These are phyloP conservation scores for Rhizophagus prolifer DNA, from an alignment of 192 early-diverging fungal genomes.

Conservation along the genomic window DNA sequence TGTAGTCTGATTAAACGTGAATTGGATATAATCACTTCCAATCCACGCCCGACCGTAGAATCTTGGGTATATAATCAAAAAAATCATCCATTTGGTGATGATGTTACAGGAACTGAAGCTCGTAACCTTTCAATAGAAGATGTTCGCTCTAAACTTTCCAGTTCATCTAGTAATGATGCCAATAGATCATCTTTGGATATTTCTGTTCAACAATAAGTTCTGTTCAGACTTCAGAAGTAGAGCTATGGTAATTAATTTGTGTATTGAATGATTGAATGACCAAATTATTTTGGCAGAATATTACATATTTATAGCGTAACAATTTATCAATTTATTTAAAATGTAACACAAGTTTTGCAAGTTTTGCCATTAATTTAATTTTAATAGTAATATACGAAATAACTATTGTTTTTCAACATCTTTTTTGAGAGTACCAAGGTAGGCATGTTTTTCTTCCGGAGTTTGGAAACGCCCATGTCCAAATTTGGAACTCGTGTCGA, in stretches of 20 bases:
- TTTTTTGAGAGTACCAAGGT: slow-evolving; percentile 92
- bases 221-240: too few species aligned
- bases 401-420: slow-evolving; percentile 41
- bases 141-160: slow-evolving; percentile 35
- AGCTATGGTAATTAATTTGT: too few species aligned
- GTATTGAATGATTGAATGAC: too few species aligned
- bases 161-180: not conserved
- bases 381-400: too few species aligned
- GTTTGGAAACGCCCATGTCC: slow-evolving; percentile 99
- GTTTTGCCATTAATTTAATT: too few species aligned
- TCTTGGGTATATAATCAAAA: slow-evolving; percentile 42
- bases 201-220: too few species aligned
- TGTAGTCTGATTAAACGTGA: not conserved
- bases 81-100: slow-evolving; percentile 39
- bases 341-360: too few species aligned
- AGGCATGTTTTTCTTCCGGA: slow-evolving; percentile 89
- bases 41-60: slow-evolving; percentile 1
- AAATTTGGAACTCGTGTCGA: slow-evolving; percentile 99
- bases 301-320: too few species aligned
- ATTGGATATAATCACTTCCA: not conserved
- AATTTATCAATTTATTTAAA: too few species aligned
- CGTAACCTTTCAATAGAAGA: slow-evolving; percentile 33
- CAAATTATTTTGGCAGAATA: too few species aligned
- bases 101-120: slow-evolving; percentile 37
- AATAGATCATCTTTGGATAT: too few species aligned